Base-by-base conservation (phyloP, 1,284 basidiomycete genomes). In the Ustilago tritici region DNA sequence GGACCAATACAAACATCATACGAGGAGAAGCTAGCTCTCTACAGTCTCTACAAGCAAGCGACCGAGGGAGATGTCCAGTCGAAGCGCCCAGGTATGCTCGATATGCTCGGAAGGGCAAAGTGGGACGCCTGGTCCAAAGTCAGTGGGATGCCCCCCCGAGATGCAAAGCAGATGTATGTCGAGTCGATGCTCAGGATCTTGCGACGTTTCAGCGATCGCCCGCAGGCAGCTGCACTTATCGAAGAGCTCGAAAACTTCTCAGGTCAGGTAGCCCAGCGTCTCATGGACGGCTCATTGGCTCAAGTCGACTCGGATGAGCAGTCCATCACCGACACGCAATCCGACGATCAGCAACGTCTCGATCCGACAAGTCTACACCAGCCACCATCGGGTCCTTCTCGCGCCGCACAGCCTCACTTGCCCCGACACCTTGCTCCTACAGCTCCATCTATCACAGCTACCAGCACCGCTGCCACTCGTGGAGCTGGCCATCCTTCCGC, bases 81-180 rank as follows among this genome's bases (percentile, higher is more conserved):
- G 15, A 88, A 91, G 36, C 89, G 95, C 47, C 95, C 95, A n/a
- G 92, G 92, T 15, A 91, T 96, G 43, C 93, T 92, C 88, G 94
- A 98, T 85, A 93, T 97, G 91, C 88, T 98, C 14, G 94, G 94
- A 38, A 89, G 95, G 77, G 95, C 95, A 19, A 98, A 98, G 88
- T 98, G 95, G 95, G 95, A 96, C 87, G 94, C 94, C 36, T 98
- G 95, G 95, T 91, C 92, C 54, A 95, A 94, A 83, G 93, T 95
- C 84, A 92, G 91, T 78, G 94, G 95, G 73, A 85, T 95, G 40
- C 90, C 92, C 65, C 85, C 90, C 35, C 90, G 89, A 66, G 93
- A 95, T 84, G 95, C 95, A 2, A 97, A 95, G 87, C 92, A 91
- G 90, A 87, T 92, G 46, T 98, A 98, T 87, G 93, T 96, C 4